These are phyloP conservation scores for Byssoonygena ceratinophila DNA, from an alignment of 2,329 filamentous ascomycete genomes.

Conservation along the genomic window DNA sequence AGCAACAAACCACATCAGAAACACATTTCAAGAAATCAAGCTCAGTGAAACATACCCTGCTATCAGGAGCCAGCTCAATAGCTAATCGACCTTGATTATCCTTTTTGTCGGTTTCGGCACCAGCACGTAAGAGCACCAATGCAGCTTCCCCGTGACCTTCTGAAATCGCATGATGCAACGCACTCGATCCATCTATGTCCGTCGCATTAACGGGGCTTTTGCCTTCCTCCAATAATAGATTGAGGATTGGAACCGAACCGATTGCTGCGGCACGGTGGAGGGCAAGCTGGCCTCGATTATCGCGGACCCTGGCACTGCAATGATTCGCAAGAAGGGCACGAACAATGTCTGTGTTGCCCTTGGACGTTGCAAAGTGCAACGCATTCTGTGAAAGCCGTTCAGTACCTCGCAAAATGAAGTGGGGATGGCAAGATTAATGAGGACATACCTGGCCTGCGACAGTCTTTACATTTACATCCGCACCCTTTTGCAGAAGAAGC, in stretches of 20 bases:
- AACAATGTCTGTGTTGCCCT: slow-evolving; percentile 73
- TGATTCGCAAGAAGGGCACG: slow-evolving; percentile 64
- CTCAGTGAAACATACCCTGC: slow-evolving; percentile 48
- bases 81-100: slow-evolving; percentile 61
- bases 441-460: slow-evolving; percentile 33
- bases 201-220: slow-evolving; percentile 72
- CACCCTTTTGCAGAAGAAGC: slow-evolving; percentile 38
- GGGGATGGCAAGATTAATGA: neutral
- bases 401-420: neutral
- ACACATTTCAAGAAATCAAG: neutral
- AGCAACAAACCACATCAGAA: neutral
- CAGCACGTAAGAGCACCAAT: slow-evolving; percentile 68
- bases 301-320: slow-evolving; percentile 68
- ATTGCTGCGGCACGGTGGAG: slow-evolving; percentile 85
- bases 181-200: slow-evolving; percentile 73
- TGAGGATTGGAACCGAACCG: slow-evolving; percentile 78
- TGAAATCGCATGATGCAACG: slow-evolving; percentile 64
- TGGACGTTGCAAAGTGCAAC: slow-evolving; percentile 84
- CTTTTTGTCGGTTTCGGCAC: slow-evolving; percentile 69
- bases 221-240: slow-evolving; percentile 61
- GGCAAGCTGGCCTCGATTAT: slow-evolving; percentile 78
- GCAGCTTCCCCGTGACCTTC: slow-evolving; percentile 67
- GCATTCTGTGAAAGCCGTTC: slow-evolving; percentile 51
- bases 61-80: slow-evolving; percentile 75
- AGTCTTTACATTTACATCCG: slow-evolving; percentile 38